Conservation (phyloP, 331 rosid species). For the Rhamnella rubrinervis region DNA sequence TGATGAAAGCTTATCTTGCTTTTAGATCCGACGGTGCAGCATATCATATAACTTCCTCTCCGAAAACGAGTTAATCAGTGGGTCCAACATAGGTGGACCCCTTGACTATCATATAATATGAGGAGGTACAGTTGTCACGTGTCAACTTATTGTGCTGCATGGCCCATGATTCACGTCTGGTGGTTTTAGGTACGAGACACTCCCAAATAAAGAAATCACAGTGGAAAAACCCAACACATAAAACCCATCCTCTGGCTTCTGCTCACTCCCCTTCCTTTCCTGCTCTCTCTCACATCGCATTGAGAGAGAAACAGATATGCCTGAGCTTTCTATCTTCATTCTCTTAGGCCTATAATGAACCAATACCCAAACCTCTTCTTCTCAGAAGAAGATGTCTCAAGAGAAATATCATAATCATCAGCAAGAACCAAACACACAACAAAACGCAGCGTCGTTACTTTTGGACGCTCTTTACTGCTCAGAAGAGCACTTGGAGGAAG, state of each 20-base stretch:
- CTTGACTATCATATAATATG: neutral
- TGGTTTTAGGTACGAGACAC: constrained; percentile 16
- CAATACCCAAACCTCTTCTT: constrained; percentile 29
- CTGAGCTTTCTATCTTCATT: neutral
- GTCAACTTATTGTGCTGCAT: constrained; percentile 53
- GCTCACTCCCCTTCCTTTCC: neutral
- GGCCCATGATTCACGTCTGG: constrained; percentile 43
- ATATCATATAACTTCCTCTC: neutral
- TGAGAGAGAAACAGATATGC: constrained; percentile 15
- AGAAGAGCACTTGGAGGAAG: constrained; percentile 62
- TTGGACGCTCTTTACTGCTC: constrained; percentile 73
- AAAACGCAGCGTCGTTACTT: constrained; percentile 27
- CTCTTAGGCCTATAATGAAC: constrained; percentile 29
- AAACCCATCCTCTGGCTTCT: constrained; percentile 13
- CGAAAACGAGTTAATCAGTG: neutral
- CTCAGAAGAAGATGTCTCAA: constrained; percentile 51
- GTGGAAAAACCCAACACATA: constrained; percentile 20
- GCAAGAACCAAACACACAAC: neutral
- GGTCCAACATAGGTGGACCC: constrained; percentile 5
- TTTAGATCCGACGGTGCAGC: too few relatives aligned
- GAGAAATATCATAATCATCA: constrained; percentile 23
- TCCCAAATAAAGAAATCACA: neutral
- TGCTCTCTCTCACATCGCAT: neutral
- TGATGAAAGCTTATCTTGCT: too few relatives aligned
- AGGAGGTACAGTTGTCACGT: constrained; percentile 54